Evolutionary conservation across 441 rosid species (phyloP), one percentile per base, ranked within the genome.

Genomic region (Heliophila coronopifolia): DNA sequence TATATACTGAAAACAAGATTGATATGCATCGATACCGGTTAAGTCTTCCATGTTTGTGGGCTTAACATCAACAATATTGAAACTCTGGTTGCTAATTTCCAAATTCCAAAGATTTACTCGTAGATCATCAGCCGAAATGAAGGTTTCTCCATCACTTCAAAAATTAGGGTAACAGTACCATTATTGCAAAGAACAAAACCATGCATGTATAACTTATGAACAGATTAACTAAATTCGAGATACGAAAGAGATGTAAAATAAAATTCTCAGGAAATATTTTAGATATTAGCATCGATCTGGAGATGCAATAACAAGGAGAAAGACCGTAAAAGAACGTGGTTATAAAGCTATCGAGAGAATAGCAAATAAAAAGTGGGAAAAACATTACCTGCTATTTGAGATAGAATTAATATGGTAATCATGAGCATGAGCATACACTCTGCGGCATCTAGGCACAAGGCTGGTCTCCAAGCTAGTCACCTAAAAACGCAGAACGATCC

Each of bases 11-110:
- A 50, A n/a, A n/a, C n/a, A n/a, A n/a, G n/a, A n/a, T n/a, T n/a
- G n/a, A n/a, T n/a, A n/a, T n/a, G n/a, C n/a, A n/a, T n/a, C n/a
- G n/a, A 67, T 71, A 86, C 99, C 97, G 50, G 99, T 93, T 54
- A 93, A 78, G 70, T 93, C 97, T 78, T 93, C 99, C 96, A 93
- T 93, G 73, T 93, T 93, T 49, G 95, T 75, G 39, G 99, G 99
- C 62, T 93, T 93, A 58, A 92, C 92, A 69, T 92, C 98, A 19
- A 92, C 89, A 37, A 92, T 92, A 68, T 87, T 92, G 57, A 92
- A 92, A 74, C 98, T 92, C 55, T 92, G 96, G 68, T 78, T 92
- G 85, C 96, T 85, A 58, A 92, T 81, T 79, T 83, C 98, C 84
- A 92, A 65, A 81, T 92, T 92, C 98, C 98, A 92, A 35, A 92